Evolutionary conservation across 1,284 basidiomycete species (phyloP).

Genomic region (Stereum hirsutum): DNA sequence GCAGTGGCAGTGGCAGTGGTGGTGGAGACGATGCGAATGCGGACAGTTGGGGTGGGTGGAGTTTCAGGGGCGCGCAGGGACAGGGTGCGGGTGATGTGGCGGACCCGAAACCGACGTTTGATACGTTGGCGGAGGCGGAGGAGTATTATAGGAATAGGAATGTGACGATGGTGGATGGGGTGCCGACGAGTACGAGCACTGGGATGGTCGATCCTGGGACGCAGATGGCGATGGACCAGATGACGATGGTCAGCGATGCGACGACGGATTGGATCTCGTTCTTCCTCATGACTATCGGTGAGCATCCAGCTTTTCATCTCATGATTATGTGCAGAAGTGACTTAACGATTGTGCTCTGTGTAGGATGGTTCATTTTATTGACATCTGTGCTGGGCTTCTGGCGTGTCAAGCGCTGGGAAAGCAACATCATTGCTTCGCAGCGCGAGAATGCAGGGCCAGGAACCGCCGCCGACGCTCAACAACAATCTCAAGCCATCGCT

Average conservation of each 20-base stretch:
- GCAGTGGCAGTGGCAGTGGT: too few species aligned
- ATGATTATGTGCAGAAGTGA: neutral
- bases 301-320: constrained; percentile 15
- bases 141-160: constrained; percentile 31
- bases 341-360: neutral
- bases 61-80: constrained; percentile 13
- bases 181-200: constrained; percentile 8
- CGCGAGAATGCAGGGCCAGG: constrained; percentile 17
- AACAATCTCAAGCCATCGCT: constrained; percentile 15
- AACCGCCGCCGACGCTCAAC: constrained; percentile 15
- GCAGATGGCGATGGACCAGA: constrained; percentile 9
- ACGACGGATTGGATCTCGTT: constrained; percentile 88
- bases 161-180: constrained; percentile 15
- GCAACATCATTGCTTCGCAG: constrained; percentile 48
- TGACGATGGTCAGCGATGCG: constrained; percentile 28
- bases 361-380: constrained; percentile 87
- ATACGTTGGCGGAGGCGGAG: constrained; percentile 39
- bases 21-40: constrained; percentile 23
- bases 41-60: constrained; percentile 12
- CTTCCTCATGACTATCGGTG: constrained; percentile 86
- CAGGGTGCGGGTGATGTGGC: constrained; percentile 4
- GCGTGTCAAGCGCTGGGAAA: constrained; percentile 86
- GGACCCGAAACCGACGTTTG: constrained; percentile 21
- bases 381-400: constrained; percentile 86
- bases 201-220: constrained; percentile 6